Conservation (phyloP, 2,329 filamentous ascomycete species). For the Xylaria hypoxylon region DNA sequence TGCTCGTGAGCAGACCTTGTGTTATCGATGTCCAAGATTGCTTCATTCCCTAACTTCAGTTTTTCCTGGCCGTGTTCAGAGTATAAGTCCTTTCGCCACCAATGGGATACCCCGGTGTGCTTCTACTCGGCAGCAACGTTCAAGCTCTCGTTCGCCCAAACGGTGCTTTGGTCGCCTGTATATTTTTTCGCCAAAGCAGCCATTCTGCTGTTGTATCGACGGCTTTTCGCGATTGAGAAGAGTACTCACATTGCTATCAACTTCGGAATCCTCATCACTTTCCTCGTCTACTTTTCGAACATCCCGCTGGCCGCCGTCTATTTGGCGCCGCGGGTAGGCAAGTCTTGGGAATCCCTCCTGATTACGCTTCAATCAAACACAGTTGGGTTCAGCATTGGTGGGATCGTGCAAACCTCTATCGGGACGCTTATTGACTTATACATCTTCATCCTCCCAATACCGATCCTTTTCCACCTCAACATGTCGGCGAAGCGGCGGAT, state of each 20-base stretch:
- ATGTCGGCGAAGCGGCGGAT: constrained; percentile 25
- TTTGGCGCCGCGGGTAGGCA: constrained; percentile 23
- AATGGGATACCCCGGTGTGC: constrained; percentile 36
- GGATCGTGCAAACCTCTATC: constrained; percentile 24
- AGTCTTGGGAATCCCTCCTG: constrained; percentile 19
- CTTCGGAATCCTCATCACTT: constrained; percentile 35
- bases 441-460: constrained; percentile 38
- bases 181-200: constrained; percentile 40
- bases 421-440: constrained; percentile 32
- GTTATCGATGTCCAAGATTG: no score
- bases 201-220: constrained; percentile 39
- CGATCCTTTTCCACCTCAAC: constrained; percentile 29
- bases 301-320: constrained; percentile 24
- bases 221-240: constrained; percentile 36
- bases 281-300: constrained; percentile 30
- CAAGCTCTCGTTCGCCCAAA: constrained; percentile 34
- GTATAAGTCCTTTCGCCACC: constrained; percentile 28
- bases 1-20: constrained; percentile 12
- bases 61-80: constrained; percentile 1
- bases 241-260: constrained; percentile 29
- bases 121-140: constrained; percentile 19
- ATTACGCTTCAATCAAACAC: not conserved
- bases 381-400: not conserved
- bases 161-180: constrained; percentile 25
- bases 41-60: no score